Evolutionary conservation across 345 rosid genomes (phyloP), one percentile per base, ranked within the genome.

Genomic region (rapeseed (Brassica napus)): DNA sequence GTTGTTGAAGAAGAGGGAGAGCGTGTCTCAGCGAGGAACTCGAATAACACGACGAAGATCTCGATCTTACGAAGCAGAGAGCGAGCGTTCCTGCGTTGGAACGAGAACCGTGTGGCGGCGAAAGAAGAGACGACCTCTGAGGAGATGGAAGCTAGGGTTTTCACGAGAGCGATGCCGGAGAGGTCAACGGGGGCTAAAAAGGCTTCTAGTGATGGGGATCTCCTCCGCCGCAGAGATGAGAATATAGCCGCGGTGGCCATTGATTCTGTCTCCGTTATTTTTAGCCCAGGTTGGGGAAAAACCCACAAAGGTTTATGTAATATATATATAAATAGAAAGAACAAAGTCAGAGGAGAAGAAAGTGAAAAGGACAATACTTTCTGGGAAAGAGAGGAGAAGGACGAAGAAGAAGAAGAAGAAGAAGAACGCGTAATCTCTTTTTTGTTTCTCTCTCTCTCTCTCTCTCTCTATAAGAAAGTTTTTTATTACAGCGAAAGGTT

Each of bases 161-260:
- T 88, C 16, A 90, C 70, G 68, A 96, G 94, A 11, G 88, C 86
- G 9, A 86, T 83, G 42, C 91, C 92, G 60, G 89, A 82, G 42
- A 96, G 84, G 84, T 93, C 93, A 77, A 93, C 97, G 52, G 94
- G 97, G 21, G 90, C 93, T 78, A 93, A 61, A 75, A 92, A 93
- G 6, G 93, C 94, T 78, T 90, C 95, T 12, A 96, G 42, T 9
- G 91, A 92, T 37, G 94, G 92, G 58, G 94, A 87, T 68, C 97
- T 84, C 76, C 94, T 85, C 78, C 95, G 82, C 73, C 97, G 84
- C 0, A 93, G 71, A 58, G 97, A 96, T 35, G 97, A 90, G 76
- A 96, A 90, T 67, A 92, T 90, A 23, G 97, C 97, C 4, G 92
- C 95, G 5, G 89, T 73, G 0, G 99, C 97, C 99, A 96, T 92